Evolutionary conservation across 2,329 filamentous ascomycete species (phyloP), one percentile per base, ranked within the genome.

Genomic region (Dactylellina leptospora): DNA sequence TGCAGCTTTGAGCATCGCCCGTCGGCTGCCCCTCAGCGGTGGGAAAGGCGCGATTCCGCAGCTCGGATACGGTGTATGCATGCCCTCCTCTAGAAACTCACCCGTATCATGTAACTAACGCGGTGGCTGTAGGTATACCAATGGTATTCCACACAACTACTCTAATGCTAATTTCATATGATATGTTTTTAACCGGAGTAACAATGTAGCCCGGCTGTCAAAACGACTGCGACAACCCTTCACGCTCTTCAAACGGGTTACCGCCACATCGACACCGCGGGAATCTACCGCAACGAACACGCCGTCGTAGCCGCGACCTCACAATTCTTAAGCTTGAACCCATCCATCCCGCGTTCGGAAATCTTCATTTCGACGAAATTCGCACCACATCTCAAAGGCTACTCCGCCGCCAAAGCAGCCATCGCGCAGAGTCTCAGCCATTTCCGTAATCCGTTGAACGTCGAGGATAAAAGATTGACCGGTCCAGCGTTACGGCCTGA

Each of bases 291-390:
- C 36, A 88, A 88, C 74, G 86, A 88, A 79, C 80, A 79, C 8
- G 82, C 85, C 44, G 84, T 83, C 54, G 82, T 82, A 0, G 78
- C 80, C 10, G 86, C 85, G 8, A 84, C 88, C 71, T 78, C 81
- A 0, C 81, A 81, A 58, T 72, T 72, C 27, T 59, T 72, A 1
- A 3, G 50, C 0, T 11, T 38, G 4, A 72, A 72, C 18, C 83
- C 84, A 4, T 80, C 81, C 1, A 76, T 88, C 50, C 82, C 84
- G 10, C 83, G 87, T 5, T 81, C 82, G 22, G 79, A 85, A 33
- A 80, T 88, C 61, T 88, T 87, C 80, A 88, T 86, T 78, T 88
- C 86, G 4, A 86, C 83, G 72, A 88, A 88, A 77, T 82, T 88
- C 5, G 84, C 84, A 2, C 80, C 82, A 1, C 79, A 77, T 10